phyloP scores from a whole-genome alignment of 495 filamentous ascomycete genomes.

The Beverwykella pulmonaria region DNA sequence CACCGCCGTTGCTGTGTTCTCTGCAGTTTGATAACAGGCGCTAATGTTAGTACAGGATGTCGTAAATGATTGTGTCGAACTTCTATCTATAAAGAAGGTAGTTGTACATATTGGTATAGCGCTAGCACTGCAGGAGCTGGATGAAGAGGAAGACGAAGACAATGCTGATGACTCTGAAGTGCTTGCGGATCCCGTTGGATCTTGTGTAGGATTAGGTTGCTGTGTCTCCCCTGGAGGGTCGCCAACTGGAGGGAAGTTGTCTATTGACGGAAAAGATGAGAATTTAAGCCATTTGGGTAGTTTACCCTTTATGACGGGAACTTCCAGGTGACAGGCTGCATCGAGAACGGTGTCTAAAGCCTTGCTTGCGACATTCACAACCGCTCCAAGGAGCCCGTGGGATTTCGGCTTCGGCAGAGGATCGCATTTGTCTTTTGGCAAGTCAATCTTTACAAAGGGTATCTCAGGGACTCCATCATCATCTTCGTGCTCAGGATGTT shows the following conservation, averaged over 20 bases:
- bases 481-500: neutral
- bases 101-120: neutral
- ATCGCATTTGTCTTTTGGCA: constrained; percentile 15
- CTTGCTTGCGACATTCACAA: constrained; percentile 14
- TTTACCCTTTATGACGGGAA: constrained; percentile 5
- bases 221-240: neutral
- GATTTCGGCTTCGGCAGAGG: constrained; percentile 7
- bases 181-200: neutral
- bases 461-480: constrained; percentile 1
- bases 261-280: neutral
- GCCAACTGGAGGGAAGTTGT: constrained; percentile 1
- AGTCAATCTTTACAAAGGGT: constrained; percentile 14
- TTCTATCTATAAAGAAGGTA: neutral
- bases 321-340: constrained; percentile 7
- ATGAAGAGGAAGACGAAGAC: neutral
- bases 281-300: constrained; percentile 11
- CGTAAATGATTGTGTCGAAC: neutral
- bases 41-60: constrained; percentile 7
- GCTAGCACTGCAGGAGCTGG: constrained; percentile 8
- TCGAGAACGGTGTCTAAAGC: constrained; percentile 6
- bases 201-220: neutral
- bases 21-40: neutral
- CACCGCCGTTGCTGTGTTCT: neutral
- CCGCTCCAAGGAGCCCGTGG: constrained; percentile 3
- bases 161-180: neutral